Evolutionary conservation across 805 yeast species (phyloP).

Genomic region (Monosporozyma servazzii): DNA sequence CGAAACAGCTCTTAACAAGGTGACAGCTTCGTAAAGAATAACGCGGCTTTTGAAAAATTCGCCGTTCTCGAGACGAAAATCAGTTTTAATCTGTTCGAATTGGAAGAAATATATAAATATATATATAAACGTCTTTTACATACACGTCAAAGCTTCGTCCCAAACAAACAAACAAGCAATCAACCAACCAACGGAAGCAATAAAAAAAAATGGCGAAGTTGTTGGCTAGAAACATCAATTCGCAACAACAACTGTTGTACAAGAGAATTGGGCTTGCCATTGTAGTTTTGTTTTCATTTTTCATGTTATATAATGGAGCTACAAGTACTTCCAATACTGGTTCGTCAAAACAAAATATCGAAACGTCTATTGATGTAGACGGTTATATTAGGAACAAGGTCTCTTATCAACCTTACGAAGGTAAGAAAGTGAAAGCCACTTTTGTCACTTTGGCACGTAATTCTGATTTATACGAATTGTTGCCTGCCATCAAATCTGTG

Average conservation of each 20-base stretch:
- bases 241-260: constrained; percentile 9
- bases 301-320: constrained; percentile 12
- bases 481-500: constrained; percentile 60
- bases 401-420: constrained; percentile 11
- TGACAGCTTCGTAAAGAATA: too few relatives aligned
- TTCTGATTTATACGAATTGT: constrained; percentile 52
- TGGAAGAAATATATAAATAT: too few relatives aligned
- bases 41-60: too few relatives aligned
- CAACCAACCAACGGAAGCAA: neutral
- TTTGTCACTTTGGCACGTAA: constrained; percentile 76
- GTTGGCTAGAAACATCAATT: constrained; percentile 6
- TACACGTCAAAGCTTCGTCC: too few relatives aligned
- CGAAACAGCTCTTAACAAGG: too few relatives aligned
- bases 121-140: too few relatives aligned
- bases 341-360: neutral
- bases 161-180: neutral
- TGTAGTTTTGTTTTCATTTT: constrained; percentile 13
- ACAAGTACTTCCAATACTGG: neutral
- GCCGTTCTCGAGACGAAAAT: too few relatives aligned
- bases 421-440: constrained; percentile 55
- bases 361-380: neutral
- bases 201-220: constrained; percentile 9
- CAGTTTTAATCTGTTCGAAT: too few relatives aligned
- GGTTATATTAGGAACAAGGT: constrained; percentile 13
- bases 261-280: constrained; percentile 11